Base-by-base conservation (phyloP, 768 basidiomycete species). In the Calocybe cyanea region DNA sequence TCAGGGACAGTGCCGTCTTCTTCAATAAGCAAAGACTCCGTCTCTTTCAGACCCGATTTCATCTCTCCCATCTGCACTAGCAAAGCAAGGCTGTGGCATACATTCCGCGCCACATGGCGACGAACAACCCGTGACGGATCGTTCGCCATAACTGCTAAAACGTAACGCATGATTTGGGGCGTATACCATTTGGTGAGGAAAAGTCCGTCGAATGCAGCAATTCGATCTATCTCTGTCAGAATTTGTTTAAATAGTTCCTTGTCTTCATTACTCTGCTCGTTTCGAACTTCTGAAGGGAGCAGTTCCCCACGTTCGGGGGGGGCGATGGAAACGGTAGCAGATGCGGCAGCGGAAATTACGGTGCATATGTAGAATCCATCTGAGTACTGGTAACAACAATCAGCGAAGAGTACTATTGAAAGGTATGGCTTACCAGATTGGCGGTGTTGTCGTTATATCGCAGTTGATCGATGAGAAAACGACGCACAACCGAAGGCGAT, bases 401-500 rank as follows among this genome's bases (percentile, higher is more conserved):
- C 38, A 19, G 18, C 46, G 19, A 43, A 17, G 21, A 30, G 30
- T 7, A 32, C 39, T 15, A 40, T 45, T n/a, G 11, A 40, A 7
- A 8, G 24, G 19, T 33, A 18, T 7, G 17, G 39, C 90, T 59
- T 53, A 95, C 93, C 33, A 79, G 74, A 61, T 95, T 96, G 15
- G 82, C 77, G 2, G 92, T 91, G 62, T 97, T 98, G 63, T 97
- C 95, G 60, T 97, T 97, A 62, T 91, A 92, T 9, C 85, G 81
- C n/a, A 98, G 72, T 52, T 94, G 86, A 60, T 96, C 93, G 50
- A 95, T 84, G 23, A 98, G 71, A 58, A 96, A 90, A 49, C 83
- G 84, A 37, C 91, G 80, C 11, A 95, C 87, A 43, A 93, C 82
- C 0, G 84, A 77, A 10, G 89, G 90, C 0, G 91, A 84, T 63